These are phyloP conservation scores for Tricholoma terreum DNA, from an alignment of 768 basidiomycete species.

Conservation along the genomic window DNA sequence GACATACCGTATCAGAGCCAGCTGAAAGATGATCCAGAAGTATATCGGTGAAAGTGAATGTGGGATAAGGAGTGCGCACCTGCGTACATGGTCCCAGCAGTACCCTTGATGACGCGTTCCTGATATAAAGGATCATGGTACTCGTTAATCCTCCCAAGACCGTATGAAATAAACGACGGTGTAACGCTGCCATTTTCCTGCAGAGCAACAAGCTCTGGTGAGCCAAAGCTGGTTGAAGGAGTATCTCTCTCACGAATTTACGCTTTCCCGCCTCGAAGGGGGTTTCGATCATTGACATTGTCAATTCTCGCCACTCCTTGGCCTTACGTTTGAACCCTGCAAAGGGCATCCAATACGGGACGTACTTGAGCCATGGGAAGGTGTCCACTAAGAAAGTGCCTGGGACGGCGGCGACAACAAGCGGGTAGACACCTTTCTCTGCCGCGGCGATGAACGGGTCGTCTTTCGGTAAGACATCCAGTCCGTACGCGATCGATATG, in stretches of 20 bases:
- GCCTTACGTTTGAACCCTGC: conserved; percentile 34
- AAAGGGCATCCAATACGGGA: conserved; percentile 36
- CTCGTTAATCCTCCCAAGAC: conserved; percentile 17
- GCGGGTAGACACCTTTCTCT: conserved; percentile 24
- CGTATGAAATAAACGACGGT: conserved; percentile 20
- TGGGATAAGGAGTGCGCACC: conserved; percentile 10
- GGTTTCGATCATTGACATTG: conserved; percentile 16
- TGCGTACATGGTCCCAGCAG: conserved; percentile 25
- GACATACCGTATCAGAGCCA: conserved; percentile 29
- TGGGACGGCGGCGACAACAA: conserved; percentile 24
- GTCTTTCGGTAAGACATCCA: conserved; percentile 26
- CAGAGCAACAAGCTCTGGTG: not conserved
- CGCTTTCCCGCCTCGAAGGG: conserved; percentile 20
- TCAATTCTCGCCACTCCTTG: conserved; percentile 18
- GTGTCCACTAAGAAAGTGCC: conserved; percentile 34
- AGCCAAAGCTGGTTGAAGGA: not conserved
- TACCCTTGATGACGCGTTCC: conserved; percentile 18
- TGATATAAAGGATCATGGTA: conserved; percentile 10
- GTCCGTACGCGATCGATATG: conserved; percentile 32
- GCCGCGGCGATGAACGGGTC: conserved; percentile 34
- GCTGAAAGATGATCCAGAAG: conserved; percentile 11
- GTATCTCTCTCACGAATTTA: conserved; percentile 13
- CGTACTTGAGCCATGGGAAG: conserved; percentile 26
- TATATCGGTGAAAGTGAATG: not conserved
- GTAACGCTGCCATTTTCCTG: conserved; percentile 17